Evolutionary conservation across 2,329 filamentous ascomycete species (phyloP).

Genomic region (Volutella citrinella): DNA sequence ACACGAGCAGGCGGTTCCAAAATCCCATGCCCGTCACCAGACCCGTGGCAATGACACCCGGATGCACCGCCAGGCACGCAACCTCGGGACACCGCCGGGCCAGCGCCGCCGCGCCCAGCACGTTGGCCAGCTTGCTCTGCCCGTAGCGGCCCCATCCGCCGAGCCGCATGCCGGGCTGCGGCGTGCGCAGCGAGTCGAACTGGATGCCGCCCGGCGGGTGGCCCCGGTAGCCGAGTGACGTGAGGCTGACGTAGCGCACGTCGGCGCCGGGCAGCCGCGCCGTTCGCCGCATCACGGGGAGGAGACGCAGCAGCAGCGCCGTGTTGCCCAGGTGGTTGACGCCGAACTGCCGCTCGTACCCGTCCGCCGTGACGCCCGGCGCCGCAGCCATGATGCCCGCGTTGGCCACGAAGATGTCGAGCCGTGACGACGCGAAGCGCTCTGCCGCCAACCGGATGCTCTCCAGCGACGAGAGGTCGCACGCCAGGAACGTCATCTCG

Average conservation of each 20-base stretch:
- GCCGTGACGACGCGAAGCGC: conserved; percentile 37
- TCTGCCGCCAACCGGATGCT: conserved; percentile 44
- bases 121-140: conserved; percentile 49
- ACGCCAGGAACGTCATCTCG: conserved; percentile 33
- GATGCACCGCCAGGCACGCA: conserved; percentile 45
- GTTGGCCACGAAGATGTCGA: conserved; percentile 39
- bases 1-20: conserved; percentile 23
- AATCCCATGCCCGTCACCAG: conserved; percentile 22
- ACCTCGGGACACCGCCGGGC: conserved; percentile 41
- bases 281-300: conserved; percentile 22
- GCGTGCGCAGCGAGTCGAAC: conserved; percentile 25
- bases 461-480: conserved; percentile 48
- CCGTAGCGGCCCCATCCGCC: conserved; percentile 46
- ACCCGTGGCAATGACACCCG: conserved; percentile 37
- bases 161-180: conserved; percentile 21
- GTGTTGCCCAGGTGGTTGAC: conserved; percentile 33
- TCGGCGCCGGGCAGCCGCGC: conserved; percentile 10
- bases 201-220: conserved; percentile 26
- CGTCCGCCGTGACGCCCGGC: conserved; percentile 28
- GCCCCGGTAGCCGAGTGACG: conserved; percentile 24
- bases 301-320: conserved; percentile 32
- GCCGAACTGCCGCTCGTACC: conserved; percentile 34
- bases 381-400: conserved; percentile 34
- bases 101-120: conserved; percentile 44
- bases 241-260: conserved; percentile 23